Conservation (phyloP, 176 grass and related monocot species). For the Bolboschoenus planiculmis region DNA sequence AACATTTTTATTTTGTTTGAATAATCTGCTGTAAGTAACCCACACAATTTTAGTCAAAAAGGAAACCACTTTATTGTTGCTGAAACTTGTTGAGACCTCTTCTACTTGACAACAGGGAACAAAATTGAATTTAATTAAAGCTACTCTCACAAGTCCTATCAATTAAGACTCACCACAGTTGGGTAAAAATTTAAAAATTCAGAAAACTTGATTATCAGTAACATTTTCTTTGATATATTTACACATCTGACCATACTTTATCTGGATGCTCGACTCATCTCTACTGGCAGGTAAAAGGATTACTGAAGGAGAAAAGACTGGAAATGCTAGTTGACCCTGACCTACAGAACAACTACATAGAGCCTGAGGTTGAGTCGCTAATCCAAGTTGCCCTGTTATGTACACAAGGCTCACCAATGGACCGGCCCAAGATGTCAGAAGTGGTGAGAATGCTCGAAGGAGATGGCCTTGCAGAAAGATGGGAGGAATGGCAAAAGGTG, state of each 20-base stretch:
- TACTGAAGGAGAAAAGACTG: conserved; percentile 74
- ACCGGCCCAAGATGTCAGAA: conserved; percentile 87
- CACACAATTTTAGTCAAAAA: background rate
- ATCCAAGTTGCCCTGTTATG: conserved; percentile 85
- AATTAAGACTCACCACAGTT: background rate
- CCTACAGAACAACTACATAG: conserved; percentile 60
- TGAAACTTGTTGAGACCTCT: background rate
- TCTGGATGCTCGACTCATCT: background rate
- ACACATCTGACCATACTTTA: background rate
- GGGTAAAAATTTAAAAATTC: background rate
- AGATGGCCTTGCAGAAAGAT: conserved; percentile 64
- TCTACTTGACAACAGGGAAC: background rate
- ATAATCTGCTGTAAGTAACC: background rate
- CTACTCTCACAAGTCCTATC: background rate
- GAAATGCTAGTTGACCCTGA: conserved; percentile 71
- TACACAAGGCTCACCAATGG: conserved; percentile 62
- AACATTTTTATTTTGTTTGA: conserved; percentile 1
- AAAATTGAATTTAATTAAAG: background rate
- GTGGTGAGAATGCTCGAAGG: conserved; percentile 92
- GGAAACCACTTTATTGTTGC: background rate
- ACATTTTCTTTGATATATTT: background rate
- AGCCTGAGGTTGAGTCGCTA: conserved; percentile 67
- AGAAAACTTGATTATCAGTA: background rate
- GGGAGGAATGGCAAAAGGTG: conserved; percentile 91
- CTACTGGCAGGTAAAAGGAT: conserved; percentile 60